Evolutionary conservation across 192 early-diverging fungal genomes (phyloP), one percentile per base, ranked within the genome.

Genomic region (Umbelopsis isabellina): DNA sequence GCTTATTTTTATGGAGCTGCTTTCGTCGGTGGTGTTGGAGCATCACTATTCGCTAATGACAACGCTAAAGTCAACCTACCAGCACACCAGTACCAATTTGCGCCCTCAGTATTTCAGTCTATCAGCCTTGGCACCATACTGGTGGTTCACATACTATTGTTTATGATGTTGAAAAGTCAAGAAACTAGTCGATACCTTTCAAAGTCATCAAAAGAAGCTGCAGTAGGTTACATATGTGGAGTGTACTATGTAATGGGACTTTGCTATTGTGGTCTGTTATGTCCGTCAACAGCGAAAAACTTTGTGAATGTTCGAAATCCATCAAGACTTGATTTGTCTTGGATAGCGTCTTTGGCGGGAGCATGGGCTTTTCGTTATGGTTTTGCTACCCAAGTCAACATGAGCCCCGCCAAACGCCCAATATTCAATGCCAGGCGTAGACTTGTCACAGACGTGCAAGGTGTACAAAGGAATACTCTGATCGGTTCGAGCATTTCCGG

Each of bases 161-260:
- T 61, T 7, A 27, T 12, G 33, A 18, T 35, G 12, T 35, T 61
- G 13, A 10, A 61, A 35, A 33, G 55, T 18, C 21, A 35, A 2
- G 33, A 61, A 10, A 18, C 27, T 33, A 25, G 55, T n/a, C 55
- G 27, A 15, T 16, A 30, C 18, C 27, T 61, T 12, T 61, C 55
- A 7, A 16, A 25, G 18, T n/a, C 30, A 1, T n/a, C 25, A 16
- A 61, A 61, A 35, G 27, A 33, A 25, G 55, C 55, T 7, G 25
- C 18, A 30, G 30, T 35, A 16, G 25, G 23, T 27, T 61, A 61
- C 5, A 27, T 61, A 3, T 61, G 55, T 61, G 55, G 55, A 16
- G 55, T 61, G 6, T 61, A 61, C 55, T 61, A 61, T 61, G 55
- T 35, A 7, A 61, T 61, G 55, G 55, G 55, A 18, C 55, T 61